Percentiles rank a stretch among this genome's conserved stretches.
These are phyloP conservation scores for Penstemon davidsonii DNA, from an alignment of 257 asterid genomes.

Conservation along the genomic window DNA sequence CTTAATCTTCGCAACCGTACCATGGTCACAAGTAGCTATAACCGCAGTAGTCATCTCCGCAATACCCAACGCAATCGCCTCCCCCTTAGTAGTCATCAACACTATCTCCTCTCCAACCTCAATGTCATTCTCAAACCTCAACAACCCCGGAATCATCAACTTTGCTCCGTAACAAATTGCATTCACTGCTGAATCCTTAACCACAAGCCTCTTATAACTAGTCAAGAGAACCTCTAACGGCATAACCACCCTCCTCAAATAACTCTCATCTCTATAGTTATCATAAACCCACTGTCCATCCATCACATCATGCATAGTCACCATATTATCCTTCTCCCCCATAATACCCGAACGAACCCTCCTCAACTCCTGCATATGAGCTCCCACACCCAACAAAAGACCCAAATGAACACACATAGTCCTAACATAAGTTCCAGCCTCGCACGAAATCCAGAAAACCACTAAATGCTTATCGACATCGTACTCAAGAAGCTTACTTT, in stretches of 20 bases:
- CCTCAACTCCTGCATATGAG: slow-evolving; percentile 91
- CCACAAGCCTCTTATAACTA: slow-evolving; percentile 88
- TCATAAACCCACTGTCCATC: slow-evolving; percentile 91
- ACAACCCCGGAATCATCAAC: slow-evolving; percentile 88
- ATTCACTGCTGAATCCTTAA: slow-evolving; percentile 91
- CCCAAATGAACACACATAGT: slow-evolving; percentile 96
- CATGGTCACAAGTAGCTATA: slow-evolving; percentile 95
- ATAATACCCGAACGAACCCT: slow-evolving; percentile 85
- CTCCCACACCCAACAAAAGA: slow-evolving; percentile 85
- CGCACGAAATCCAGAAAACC: slow-evolving; percentile 95
- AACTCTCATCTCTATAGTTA: slow-evolving; percentile 76
- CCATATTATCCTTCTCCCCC: slow-evolving; percentile 98
- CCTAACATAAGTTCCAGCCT: slow-evolving; percentile 96
- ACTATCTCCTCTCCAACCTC: slow-evolving; percentile 87
- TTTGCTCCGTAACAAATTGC: slow-evolving; percentile 92
- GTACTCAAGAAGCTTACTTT: slow-evolving; percentile 86
- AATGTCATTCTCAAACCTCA: slow-evolving; percentile 90
- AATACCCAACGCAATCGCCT: slow-evolving; percentile 85
- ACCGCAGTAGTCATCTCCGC: slow-evolving; percentile 98
- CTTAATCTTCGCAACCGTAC: slow-evolving; percentile 94
- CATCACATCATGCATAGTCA: slow-evolving; percentile 94
- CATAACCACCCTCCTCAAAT: slow-evolving; percentile 91
- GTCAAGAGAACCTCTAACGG: slow-evolving; percentile 86
- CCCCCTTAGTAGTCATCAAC: slow-evolving; percentile 92
- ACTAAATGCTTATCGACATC: slow-evolving; percentile 76